These are phyloP conservation scores for Aspergillus alliaceus DNA, from an alignment of 2,329 filamentous ascomycete species.

Conservation along the genomic window DNA sequence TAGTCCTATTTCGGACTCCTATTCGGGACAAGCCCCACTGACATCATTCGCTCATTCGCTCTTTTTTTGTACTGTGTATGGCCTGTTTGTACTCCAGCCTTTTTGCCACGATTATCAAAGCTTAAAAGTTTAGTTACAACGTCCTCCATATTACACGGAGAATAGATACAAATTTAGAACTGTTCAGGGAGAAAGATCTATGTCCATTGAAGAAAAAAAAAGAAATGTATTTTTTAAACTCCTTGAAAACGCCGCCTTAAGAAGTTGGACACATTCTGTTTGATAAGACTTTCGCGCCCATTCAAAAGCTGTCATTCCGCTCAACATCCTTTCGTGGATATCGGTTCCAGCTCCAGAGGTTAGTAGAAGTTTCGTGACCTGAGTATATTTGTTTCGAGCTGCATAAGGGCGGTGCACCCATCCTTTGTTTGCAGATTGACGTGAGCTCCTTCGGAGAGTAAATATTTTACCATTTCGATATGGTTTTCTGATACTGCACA, in stretches of 20 bases:
- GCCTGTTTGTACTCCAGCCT: no score
- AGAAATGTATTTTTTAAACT: background rate
- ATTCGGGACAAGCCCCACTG: slow-evolving; percentile 16
- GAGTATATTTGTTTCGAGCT: background rate
- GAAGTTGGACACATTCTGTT: background rate
- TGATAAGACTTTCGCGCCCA: background rate
- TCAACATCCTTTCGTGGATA: background rate
- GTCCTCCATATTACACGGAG: no score
- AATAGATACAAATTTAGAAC: no score
- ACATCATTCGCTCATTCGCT: slow-evolving; percentile 14
- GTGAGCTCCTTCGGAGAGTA: slow-evolving; percentile 6
- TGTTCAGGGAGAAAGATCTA: background rate
- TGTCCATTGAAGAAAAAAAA: background rate
- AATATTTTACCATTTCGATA: background rate
- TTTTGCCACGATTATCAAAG: background rate
- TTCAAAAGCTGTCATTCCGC: background rate
- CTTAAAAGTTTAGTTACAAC: no score
- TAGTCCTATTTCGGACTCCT: slow-evolving; percentile 21
- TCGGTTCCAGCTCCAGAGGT: background rate
- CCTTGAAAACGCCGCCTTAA: background rate
- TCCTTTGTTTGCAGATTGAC: background rate
- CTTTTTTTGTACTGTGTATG: no score
- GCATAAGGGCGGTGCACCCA: slow-evolving; percentile 12
- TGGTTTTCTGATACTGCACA: background rate
- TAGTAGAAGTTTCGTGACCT: background rate